Conservation (phyloP, 805 yeast species). For the Candida schatavii region DNA sequence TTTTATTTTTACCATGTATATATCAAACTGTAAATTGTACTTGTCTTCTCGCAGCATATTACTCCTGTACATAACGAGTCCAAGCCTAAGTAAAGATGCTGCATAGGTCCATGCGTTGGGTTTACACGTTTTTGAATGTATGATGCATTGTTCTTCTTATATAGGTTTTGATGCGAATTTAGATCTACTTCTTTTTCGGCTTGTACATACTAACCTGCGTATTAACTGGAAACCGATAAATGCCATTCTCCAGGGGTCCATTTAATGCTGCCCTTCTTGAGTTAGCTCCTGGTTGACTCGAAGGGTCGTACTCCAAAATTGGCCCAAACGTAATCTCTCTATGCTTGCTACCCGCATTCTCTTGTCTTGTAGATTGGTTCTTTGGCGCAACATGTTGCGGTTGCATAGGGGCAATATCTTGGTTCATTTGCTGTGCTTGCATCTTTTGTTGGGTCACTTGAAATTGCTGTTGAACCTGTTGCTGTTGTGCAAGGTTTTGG, state of each 20-base stretch:
- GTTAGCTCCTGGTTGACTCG: conserved; percentile 13
- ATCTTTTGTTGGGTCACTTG: background rate
- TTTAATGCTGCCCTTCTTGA: conserved; percentile 9
- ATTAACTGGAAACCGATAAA: conserved; percentile 19
- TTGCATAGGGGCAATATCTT: background rate
- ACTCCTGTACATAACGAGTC: too few relatives aligned
- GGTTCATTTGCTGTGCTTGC: conserved; percentile 1
- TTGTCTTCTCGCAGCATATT: too few relatives aligned
- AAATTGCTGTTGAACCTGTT: conserved; percentile 4
- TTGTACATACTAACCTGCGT: conserved; percentile 22
- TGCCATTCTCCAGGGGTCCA: conserved; percentile 8
- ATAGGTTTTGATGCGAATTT: too few relatives aligned
- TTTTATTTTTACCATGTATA: too few relatives aligned
- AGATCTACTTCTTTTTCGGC: conserved; percentile 18
- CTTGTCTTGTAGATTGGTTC: background rate
- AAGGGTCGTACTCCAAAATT: conserved; percentile 26
- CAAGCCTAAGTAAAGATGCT: too few relatives aligned
- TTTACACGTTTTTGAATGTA: too few relatives aligned
- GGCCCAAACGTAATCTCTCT: conserved; percentile 23
- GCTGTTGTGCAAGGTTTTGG: conserved; percentile 3
- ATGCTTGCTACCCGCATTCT: conserved; percentile 12
- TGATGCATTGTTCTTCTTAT: too few relatives aligned
- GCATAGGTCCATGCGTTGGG: too few relatives aligned
- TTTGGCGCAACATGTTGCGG: background rate
- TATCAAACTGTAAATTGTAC: too few relatives aligned